Base-by-base conservation (phyloP, 1,284 basidiomycete species). In the Apiotrichum sp. region DNA sequence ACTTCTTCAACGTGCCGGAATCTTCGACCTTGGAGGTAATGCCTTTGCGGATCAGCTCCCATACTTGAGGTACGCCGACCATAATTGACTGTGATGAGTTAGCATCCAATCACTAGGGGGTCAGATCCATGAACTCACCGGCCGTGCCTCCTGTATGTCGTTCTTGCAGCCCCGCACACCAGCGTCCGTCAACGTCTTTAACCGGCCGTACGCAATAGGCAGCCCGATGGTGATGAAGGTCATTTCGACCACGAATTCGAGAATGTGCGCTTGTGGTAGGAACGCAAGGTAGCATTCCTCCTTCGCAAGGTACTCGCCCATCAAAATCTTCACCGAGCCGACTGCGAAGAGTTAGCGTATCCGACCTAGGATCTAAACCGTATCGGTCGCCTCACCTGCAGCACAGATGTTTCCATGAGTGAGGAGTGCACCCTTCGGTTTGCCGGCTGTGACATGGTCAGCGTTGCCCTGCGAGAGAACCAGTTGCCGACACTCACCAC, bases 341-440 rank as follows among this genome's bases (percentile, higher is more conserved):
- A 35, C 59, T 39, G 47, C 10, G 10, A n/a, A 50, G 47, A 32
- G 32, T 16, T 38, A 43, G 6, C 32, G 7, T 6, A 16, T 33
- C 7, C 16, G 8, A 3, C 31, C 4, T 10, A 3, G 29, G 3
- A 29, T 29, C 29, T 29, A 3, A 29, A 29, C 29, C 29, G 29
- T 29, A 29, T 29, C 29, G 29, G 29, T 29, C 4, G 6, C 68
- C 69, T 56, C 46, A 75, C 73, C 66, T 16, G 88, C 86, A 2
- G 91, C 86, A 52, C 95, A 78, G 59, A 97, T 82, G 76, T 97
- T 96, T 40, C 79, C 75, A 72, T 98, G 91, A 1, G 85, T 87
- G 62, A 98, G 84, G 57, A 89, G 80, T 59, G 95, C 93, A 62
- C 93, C 93, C 78, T 97, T 97, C 35, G 93, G 93, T 6, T 86